Conservation (phyloP, 129 eudicot species). For the Artemisia argyi region DNA sequence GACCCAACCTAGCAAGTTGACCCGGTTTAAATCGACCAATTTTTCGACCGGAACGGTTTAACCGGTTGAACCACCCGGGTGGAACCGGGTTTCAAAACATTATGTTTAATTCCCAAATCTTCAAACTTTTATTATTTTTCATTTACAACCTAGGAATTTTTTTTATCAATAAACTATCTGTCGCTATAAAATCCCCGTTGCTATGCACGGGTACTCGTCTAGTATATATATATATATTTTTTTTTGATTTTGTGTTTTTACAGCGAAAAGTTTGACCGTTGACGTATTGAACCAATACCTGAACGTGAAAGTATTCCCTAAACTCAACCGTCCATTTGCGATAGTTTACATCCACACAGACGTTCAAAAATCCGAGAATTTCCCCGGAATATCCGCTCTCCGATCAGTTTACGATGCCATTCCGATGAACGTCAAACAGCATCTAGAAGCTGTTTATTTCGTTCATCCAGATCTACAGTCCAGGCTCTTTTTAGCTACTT, state of each 20-base stretch:
- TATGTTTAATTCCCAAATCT: no score
- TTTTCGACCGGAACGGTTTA: no score
- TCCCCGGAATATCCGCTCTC: constrained; percentile 75
- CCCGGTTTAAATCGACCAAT: no score
- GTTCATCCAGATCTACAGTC: constrained; percentile 88
- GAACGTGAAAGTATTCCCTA: constrained; percentile 63
- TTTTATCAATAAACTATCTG: no score
- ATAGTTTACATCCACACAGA: constrained; percentile 82
- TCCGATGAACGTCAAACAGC: constrained; percentile 45
- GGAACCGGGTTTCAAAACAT: no score
- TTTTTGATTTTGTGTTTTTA: not conserved
- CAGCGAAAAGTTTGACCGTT: constrained; percentile 53
- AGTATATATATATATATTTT: no score
- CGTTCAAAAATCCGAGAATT: constrained; percentile 61
- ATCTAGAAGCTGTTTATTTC: constrained; percentile 67
- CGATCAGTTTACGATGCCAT: constrained; percentile 65
- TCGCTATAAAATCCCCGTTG: no score
- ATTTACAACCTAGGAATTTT: no score
- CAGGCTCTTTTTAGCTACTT: constrained; percentile 77
- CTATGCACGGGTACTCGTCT: no score
- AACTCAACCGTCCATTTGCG: constrained; percentile 48
- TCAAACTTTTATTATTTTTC: no score
- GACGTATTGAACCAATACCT: constrained; percentile 63
- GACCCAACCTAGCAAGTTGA: no score
- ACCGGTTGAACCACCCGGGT: no score